Conservation (phyloP, 2,329 filamentous ascomycete species). For the Colletotrichum melonis region DNA sequence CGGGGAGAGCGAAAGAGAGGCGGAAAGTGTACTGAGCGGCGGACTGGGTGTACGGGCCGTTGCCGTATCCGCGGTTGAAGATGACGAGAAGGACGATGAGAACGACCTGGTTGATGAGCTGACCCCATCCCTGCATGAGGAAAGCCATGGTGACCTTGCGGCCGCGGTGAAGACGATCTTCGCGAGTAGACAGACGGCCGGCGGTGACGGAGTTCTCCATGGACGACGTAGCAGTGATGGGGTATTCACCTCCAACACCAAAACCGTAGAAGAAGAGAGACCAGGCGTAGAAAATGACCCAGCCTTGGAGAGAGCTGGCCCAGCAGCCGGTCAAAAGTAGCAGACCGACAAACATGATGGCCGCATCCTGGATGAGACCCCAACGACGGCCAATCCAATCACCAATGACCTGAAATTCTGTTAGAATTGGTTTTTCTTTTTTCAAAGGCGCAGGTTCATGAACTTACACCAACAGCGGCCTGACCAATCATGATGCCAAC, state of each 20-base stretch:
- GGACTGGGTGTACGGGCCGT: conserved; percentile 81
- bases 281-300: conserved; percentile 98
- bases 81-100: conserved; percentile 88
- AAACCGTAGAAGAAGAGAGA: conserved; percentile 83
- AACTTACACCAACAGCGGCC: conserved; percentile 81
- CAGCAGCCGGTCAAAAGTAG: conserved; percentile 92
- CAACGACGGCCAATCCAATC: conserved; percentile 89
- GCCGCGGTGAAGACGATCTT: conserved; percentile 94
- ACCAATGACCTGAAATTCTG: conserved; percentile 59
- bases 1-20: conserved; percentile 90
- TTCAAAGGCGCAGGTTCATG: neutral
- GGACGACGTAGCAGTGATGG: conserved; percentile 94
- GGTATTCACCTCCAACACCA: conserved; percentile 87
- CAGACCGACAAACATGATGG: conserved; percentile 93
- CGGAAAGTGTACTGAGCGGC: conserved; percentile 92
- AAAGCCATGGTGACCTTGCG: conserved; percentile 96
- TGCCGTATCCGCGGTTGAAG: conserved; percentile 70
- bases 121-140: conserved; percentile 98
- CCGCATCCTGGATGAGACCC: conserved; percentile 94
- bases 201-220: conserved; percentile 92
- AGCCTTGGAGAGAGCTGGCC: conserved; percentile 88
- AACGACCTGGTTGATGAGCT: conserved; percentile 92
- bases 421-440: neutral
- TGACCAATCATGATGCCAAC: conserved; percentile 96
- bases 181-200: conserved; percentile 88